Conservation (phyloP, 169 alveolate genomes). For the Eimeria falciformis region DNA sequence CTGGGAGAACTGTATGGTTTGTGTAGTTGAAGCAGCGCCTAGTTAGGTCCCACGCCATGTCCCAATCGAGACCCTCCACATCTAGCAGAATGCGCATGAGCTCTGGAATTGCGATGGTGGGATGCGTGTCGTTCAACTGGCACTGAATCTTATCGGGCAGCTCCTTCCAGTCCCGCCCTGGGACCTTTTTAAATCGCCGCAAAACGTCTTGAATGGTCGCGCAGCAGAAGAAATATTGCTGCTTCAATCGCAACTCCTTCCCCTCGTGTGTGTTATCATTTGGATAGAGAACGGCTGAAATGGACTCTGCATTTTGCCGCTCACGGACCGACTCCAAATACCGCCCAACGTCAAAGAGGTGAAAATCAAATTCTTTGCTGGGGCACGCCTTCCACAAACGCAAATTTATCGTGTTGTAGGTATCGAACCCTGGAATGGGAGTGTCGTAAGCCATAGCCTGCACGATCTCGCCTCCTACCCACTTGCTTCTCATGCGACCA, state of each 20-base stretch:
- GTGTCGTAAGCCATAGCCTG: conserved; percentile 97
- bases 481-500: conserved; percentile 76
- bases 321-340: conserved; percentile 92
- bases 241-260: conserved; percentile 95
- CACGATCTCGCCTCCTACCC: conserved; percentile 96
- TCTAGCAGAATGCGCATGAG: conserved; percentile 94
- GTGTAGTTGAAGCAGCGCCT: conserved; percentile 92
- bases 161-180: conserved; percentile 91
- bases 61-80: conserved; percentile 92
- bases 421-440: conserved; percentile 97
- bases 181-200: conserved; percentile 87
- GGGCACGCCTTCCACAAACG: conserved; percentile 95
- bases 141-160: conserved; percentile 90
- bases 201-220: conserved; percentile 93
- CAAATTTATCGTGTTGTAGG: conserved; percentile 94
- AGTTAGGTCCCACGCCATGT: conserved; percentile 93
- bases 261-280: conserved; percentile 94
- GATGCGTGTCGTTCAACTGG: conserved; percentile 97
- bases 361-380: conserved; percentile 94
- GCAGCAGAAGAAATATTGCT: conserved; percentile 96
- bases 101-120: conserved; percentile 96
- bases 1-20: conserved; percentile 98
- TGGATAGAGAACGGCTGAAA: conserved; percentile 97
- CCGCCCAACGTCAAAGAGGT: conserved; percentile 93
- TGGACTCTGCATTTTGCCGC: conserved; percentile 94